phyloP scores from a whole-genome alignment of 2,329 filamentous ascomycete genomes.

The Sarocladium brachiariae region DNA sequence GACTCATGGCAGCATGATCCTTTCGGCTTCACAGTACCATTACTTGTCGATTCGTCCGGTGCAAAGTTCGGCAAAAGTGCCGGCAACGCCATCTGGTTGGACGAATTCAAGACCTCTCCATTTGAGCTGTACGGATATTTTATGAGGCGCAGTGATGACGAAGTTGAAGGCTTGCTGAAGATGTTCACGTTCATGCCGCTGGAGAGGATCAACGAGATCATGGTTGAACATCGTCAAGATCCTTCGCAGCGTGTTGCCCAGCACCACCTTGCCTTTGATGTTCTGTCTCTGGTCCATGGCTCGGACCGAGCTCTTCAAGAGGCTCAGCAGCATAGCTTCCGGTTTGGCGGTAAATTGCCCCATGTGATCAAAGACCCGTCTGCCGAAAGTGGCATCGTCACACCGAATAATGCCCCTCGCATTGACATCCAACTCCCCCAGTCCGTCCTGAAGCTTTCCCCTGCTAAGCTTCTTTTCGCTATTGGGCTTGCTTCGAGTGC shows the following conservation, averaged over 20 bases:
- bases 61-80: constrained; percentile 93
- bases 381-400: constrained; percentile 24
- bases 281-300: constrained; percentile 75
- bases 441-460: constrained; percentile 48
- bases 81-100: constrained; percentile 91
- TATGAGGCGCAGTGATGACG: constrained; percentile 70
- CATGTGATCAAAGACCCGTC: constrained; percentile 23
- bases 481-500: constrained; percentile 50
- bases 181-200: constrained; percentile 85
- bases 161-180: constrained; percentile 75
- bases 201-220: constrained; percentile 56
- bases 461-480: constrained; percentile 53
- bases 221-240: constrained; percentile 60
- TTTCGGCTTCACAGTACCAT: constrained; percentile 82
- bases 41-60: constrained; percentile 78
- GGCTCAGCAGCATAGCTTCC: constrained; percentile 43
- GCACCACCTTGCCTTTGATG: constrained; percentile 74
- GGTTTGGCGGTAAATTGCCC: constrained; percentile 36
- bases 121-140: constrained; percentile 94
- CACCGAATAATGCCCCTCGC: constrained; percentile 41
- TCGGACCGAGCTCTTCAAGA: constrained; percentile 55
- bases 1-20: constrained; percentile 47
- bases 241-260: constrained; percentile 72
- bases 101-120: constrained; percentile 67
- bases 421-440: constrained; percentile 53